A percentile compares a stretch with the other conserved stretches of the same genome.
Evolutionary conservation across 345 rosid genomes (phyloP).

Genomic region (Nephelium lappaceum): DNA sequence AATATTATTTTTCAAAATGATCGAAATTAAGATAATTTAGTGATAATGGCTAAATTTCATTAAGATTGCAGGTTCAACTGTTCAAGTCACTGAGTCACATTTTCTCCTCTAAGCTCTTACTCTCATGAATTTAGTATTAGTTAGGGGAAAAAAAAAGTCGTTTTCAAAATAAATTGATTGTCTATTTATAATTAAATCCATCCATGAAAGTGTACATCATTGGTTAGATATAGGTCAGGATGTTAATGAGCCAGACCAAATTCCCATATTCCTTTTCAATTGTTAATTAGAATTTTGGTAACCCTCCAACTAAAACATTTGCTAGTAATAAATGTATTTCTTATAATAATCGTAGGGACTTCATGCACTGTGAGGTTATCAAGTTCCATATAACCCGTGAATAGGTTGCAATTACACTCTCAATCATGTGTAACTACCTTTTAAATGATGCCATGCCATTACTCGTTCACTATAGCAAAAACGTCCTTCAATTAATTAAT

Average conservation of each 20-base stretch:
- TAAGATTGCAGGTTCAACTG: too few relatives aligned
- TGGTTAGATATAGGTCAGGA: background rate
- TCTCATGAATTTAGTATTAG: too few relatives aligned
- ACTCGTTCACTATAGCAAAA: too few relatives aligned
- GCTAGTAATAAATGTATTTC: conserved; percentile 10
- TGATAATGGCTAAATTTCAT: too few relatives aligned
- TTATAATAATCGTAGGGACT: background rate
- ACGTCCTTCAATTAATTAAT: too few relatives aligned
- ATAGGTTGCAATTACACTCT: background rate
- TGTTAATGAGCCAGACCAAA: background rate
- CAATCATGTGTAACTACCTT: background rate
- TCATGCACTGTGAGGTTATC: background rate
- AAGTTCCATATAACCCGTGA: background rate
- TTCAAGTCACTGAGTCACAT: too few relatives aligned
- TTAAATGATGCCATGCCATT: too few relatives aligned
- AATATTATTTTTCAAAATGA: too few relatives aligned
- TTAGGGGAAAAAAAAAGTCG: background rate
- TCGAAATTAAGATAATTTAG: too few relatives aligned
- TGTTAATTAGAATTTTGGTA: background rate
- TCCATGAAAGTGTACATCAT: background rate
- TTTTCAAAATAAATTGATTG: background rate
- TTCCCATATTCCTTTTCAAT: background rate
- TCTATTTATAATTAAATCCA: background rate
- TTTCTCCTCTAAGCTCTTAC: too few relatives aligned
- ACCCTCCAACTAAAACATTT: background rate